These are phyloP conservation scores for Citrus inodora DNA, from an alignment of 345 rosid species.

Conservation along the genomic window DNA sequence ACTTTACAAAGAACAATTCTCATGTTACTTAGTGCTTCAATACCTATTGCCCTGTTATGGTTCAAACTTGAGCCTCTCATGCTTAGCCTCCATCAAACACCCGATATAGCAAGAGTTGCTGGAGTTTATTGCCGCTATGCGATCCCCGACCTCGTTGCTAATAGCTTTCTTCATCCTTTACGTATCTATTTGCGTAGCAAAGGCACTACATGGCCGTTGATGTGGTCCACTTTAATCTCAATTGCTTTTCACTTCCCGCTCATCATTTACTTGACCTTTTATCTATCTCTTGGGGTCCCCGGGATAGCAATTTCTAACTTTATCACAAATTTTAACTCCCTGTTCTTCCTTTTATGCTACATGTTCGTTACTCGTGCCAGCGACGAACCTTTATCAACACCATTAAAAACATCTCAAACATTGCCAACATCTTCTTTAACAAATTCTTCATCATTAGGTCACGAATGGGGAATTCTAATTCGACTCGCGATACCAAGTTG, in stretches of 20 bases:
- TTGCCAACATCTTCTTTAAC: background rate
- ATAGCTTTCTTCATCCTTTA: conserved; percentile 74
- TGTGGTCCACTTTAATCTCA: conserved; percentile 71
- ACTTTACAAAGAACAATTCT: conserved; percentile 61
- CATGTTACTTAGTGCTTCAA: conserved; percentile 56
- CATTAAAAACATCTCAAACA: background rate
- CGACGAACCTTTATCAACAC: background rate
- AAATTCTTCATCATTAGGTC: background rate
- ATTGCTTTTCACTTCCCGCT: conserved; percentile 60
- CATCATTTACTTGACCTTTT: conserved; percentile 51
- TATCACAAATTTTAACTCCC: conserved; percentile 57
- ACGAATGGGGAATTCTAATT: conserved; percentile 60
- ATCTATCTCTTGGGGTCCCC: conserved; percentile 51
- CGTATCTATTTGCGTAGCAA: conserved; percentile 81
- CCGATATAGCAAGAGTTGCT: conserved; percentile 61
- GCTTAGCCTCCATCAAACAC: conserved; percentile 61
- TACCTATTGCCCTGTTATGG: conserved; percentile 71
- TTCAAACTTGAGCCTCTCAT: conserved; percentile 62
- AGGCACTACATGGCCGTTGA: conserved; percentile 83
- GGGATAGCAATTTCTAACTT: conserved; percentile 78
- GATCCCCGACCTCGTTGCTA: conserved; percentile 76
- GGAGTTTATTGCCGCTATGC: conserved; percentile 59
- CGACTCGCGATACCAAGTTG: conserved; percentile 76
- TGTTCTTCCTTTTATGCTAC: conserved; percentile 52
- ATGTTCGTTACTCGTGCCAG: conserved; percentile 26